phyloP scores from a whole-genome alignment of 208 protist species.

The Vickermania ingenoplastis region DNA sequence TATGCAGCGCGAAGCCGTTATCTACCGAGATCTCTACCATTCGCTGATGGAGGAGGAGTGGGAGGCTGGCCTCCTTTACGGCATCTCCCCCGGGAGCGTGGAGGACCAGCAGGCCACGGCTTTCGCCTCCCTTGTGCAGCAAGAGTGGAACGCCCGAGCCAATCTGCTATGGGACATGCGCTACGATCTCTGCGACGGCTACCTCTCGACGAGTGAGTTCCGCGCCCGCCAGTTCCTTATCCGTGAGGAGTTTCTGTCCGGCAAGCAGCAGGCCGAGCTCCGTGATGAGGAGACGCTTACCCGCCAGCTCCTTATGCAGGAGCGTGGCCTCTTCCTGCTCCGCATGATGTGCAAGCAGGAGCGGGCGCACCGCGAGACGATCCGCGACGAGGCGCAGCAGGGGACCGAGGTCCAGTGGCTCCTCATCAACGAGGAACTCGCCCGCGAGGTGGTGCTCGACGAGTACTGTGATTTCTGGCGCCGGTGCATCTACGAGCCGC shows the following conservation, averaged over 20 bases:
- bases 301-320: conserved; percentile 7
- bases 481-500: neutral
- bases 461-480: conserved; percentile 2
- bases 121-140: conserved; percentile 9
- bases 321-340: conserved; percentile 24
- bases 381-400: neutral
- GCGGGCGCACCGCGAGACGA: conserved; percentile 8
- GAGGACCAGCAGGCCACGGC: neutral
- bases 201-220: conserved; percentile 15
- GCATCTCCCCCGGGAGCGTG: neutral
- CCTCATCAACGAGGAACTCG: neutral
- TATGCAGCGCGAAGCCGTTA: conserved; percentile 12
- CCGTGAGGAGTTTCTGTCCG: conserved; percentile 12
- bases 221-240: conserved; percentile 11
- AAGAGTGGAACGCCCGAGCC: conserved; percentile 39
- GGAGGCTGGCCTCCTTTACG: neutral
- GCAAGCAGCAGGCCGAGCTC: conserved; percentile 10
- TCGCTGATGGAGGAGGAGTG: neutral
- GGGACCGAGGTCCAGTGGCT: neutral
- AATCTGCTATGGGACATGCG: conserved; percentile 50
- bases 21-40: conserved; percentile 8
- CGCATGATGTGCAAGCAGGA: conserved; percentile 21
- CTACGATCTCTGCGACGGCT: conserved; percentile 21
- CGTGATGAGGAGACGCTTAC: conserved; percentile 8
- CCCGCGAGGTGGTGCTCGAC: neutral